A percentile compares a stretch with the other conserved stretches of the same genome.
These are phyloP conservation scores for Quercus tomentella DNA, from an alignment of 331 rosid species.

Conservation along the genomic window DNA sequence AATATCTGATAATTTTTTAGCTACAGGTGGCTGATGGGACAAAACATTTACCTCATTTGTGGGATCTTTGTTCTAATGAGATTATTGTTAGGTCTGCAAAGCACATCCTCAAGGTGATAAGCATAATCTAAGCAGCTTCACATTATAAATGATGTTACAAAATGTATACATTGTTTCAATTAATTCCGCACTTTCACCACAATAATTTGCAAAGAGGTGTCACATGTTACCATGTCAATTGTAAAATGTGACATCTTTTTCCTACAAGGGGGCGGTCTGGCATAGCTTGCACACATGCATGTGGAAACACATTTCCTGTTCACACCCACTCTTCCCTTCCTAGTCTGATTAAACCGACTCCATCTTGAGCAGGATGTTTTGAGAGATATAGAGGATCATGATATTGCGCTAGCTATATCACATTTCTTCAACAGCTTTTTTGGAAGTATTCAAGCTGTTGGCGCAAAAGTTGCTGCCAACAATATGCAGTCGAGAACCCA, in stretches of 20 bases:
- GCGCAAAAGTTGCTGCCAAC: constrained; percentile 41
- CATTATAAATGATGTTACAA: not conserved
- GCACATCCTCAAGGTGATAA: constrained; percentile 87
- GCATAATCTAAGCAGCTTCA: constrained; percentile 4
- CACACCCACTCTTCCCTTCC: not conserved
- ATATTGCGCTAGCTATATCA: constrained; percentile 68
- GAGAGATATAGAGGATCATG: constrained; percentile 92
- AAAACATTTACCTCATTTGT: constrained; percentile 84
- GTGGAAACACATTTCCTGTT: not conserved
- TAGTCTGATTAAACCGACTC: not conserved
- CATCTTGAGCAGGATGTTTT: constrained; percentile 62
- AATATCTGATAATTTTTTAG: constrained; percentile 2
- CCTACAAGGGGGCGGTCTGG: not conserved
- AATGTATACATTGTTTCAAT: not conserved
- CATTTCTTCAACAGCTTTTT: constrained; percentile 92
- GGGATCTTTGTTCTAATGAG: constrained; percentile 94
- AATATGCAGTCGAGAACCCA: constrained; percentile 47
- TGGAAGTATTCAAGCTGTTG: constrained; percentile 70
- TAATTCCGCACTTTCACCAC: not conserved
- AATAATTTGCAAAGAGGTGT: not conserved
- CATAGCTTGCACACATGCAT: not conserved
- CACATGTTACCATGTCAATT: not conserved
- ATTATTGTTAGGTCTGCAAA: constrained; percentile 96
- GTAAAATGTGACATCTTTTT: not conserved
- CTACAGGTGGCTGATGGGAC: constrained; percentile 91